Evolutionary conservation across 2,329 filamentous ascomycete species (phyloP).

Genomic region (Endothia cerciana): DNA sequence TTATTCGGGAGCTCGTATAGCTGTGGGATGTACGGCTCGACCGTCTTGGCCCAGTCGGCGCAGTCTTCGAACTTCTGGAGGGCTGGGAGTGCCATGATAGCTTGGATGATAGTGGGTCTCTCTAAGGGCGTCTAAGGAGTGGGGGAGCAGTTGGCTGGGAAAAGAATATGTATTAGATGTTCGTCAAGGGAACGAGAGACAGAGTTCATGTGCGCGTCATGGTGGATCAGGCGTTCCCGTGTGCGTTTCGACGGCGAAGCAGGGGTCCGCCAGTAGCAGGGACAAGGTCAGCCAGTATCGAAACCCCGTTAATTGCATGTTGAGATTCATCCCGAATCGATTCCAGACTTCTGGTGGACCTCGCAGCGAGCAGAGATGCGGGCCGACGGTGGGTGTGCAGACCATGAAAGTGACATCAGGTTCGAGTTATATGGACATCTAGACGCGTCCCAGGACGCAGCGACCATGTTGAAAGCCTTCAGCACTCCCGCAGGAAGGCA

Average conservation of each 20-base stretch:
- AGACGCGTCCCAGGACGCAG: conserved; percentile 14
- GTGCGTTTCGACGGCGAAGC: background rate
- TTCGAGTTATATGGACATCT: background rate
- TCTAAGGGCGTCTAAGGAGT: background rate
- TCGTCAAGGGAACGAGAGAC: background rate
- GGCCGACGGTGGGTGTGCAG: background rate
- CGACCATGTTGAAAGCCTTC: conserved; percentile 22
- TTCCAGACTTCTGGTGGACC: background rate
- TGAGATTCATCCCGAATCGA: background rate
- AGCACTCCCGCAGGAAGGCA: conserved; percentile 14
- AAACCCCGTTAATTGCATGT: conserved; percentile 16
- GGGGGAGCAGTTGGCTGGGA: background rate
- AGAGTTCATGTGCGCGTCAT: conserved; percentile 29
- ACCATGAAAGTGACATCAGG: background rate
- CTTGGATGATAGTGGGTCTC: background rate
- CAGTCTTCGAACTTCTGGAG: conserved; percentile 74
- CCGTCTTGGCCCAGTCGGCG: conserved; percentile 73
- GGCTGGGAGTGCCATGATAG: conserved; percentile 70
- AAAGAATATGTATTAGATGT: background rate
- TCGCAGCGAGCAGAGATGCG: background rate
- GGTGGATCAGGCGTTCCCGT: background rate
- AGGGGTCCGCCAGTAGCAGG: background rate
- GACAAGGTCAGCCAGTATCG: background rate
- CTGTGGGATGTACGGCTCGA: conserved; percentile 75
- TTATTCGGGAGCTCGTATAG: conserved; percentile 71